A percentile compares a stretch with the other conserved stretches of the same genome.
Conservation (phyloP, 2,329 filamentous ascomycete species). For the Diaporthe ilicicola region DNA sequence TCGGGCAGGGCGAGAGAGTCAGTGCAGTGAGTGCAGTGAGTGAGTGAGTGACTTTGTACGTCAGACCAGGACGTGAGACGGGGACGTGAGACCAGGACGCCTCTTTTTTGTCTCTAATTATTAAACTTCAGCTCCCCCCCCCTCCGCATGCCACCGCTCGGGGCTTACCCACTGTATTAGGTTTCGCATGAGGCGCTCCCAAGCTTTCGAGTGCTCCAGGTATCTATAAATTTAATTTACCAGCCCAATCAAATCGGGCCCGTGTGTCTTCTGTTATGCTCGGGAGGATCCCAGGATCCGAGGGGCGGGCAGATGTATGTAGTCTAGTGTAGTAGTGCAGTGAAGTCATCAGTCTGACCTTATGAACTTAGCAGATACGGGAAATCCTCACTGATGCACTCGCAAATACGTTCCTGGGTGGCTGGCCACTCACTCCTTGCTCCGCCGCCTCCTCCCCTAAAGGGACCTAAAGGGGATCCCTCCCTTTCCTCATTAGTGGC, state of each 20-base stretch:
- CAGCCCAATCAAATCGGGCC: background rate
- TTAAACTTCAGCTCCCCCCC: background rate
- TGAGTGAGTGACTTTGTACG: background rate
- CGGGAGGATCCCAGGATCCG: background rate
- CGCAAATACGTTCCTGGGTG: too few species aligned
- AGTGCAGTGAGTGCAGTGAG: too few species aligned
- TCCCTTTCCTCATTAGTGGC: background rate
- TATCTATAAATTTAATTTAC: slow-evolving; percentile 14
- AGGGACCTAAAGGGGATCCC: background rate
- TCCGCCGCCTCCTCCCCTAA: too few species aligned
- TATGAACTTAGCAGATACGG: too few species aligned
- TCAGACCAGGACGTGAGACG: too few species aligned
- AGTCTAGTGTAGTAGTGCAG: too few species aligned
- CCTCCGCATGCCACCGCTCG: background rate
- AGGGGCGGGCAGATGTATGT: background rate
- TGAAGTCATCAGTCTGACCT: too few species aligned
- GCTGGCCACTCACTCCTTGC: too few species aligned
- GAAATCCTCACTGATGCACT: too few species aligned
- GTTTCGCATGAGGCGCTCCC: background rate
- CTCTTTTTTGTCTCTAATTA: too few species aligned
- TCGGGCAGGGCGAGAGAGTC: background rate
- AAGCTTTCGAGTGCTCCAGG: background rate
- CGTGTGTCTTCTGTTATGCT: background rate
- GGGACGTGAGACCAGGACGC: too few species aligned
- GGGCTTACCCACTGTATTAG: slow-evolving; percentile 11